Percentiles rank a stretch among this genome's conserved stretches.
Conservation (phyloP, 2,329 filamentous ascomycete genomes). For the Ceratocystis cacaofunesta region DNA sequence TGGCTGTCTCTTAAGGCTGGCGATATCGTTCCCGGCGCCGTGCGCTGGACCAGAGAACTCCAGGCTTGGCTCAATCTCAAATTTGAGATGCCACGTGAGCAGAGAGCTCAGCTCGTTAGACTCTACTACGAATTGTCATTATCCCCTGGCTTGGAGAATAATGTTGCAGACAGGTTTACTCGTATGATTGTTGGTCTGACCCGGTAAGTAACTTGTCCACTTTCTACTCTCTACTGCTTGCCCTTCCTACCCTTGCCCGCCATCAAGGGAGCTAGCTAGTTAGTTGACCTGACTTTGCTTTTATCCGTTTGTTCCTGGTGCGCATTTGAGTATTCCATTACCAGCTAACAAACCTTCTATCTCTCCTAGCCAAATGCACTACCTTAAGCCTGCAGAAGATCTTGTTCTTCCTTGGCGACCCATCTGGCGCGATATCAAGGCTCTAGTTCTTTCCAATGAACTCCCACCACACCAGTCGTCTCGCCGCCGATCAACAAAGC, state of each 20-base stretch:
- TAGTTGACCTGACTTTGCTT: background rate
- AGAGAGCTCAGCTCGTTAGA: conserved; percentile 69
- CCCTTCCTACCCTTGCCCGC: background rate
- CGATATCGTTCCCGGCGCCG: conserved; percentile 82
- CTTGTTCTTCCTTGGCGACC: conserved; percentile 87
- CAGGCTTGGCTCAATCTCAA: conserved; percentile 91
- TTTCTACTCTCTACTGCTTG: background rate
- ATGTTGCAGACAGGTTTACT: conserved; percentile 74
- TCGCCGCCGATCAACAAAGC: conserved; percentile 42
- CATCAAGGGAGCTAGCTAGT: background rate
- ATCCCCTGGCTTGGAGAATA: conserved; percentile 72
- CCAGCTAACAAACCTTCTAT: background rate
- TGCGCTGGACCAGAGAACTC: conserved; percentile 95
- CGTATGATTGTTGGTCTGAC: conserved; percentile 94
- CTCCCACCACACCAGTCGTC: conserved; percentile 49
- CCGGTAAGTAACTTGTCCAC: conserved; percentile 46
- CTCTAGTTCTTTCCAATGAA: conserved; percentile 75
- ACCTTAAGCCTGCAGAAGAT: conserved; percentile 79
- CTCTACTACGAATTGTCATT: conserved; percentile 90
- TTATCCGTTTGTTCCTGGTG: background rate
- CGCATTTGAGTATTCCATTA: background rate
- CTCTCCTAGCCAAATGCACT: conserved; percentile 39
- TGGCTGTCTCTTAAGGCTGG: conserved; percentile 85
- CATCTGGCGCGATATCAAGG: conserved; percentile 82
- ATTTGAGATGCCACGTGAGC: conserved; percentile 81